Base-by-base conservation (phyloP, 2,329 filamentous ascomycete species). In the Colletotrichum lupini region DNA sequence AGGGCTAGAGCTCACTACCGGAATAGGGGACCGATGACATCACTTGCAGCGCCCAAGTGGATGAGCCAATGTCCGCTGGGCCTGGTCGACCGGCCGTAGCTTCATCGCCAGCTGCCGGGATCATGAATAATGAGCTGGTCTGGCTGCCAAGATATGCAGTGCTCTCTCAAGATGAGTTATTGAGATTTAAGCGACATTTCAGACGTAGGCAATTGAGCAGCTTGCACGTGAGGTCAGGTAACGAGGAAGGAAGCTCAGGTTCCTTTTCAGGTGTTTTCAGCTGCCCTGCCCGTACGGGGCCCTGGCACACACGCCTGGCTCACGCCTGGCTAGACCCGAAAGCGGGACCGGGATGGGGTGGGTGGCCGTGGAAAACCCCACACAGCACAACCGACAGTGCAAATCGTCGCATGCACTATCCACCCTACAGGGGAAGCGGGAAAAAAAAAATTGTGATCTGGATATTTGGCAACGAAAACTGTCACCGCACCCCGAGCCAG, bases 11-110 rank as follows among this genome's bases (percentile, higher is more conserved):
- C 56, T 65, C 32, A 59, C 28, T 73, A 30, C 68, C 70, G 70
- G 60, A 73, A 70, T 70, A 73, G 70, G 70, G 67, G 67, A 73
- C 66, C 60, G 32, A 70, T 73, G 70, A 73, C 70, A 73, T 70
- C 70, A 73, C 67, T 65, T 57, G 35, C 67, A 62, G 60, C 58
- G 67, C 62, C 67, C 30, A 66, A 70, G 70, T 73, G 67, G 67
- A 58, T 53, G 71, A 46, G 42, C 19, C 19, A 73, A 71, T 73
- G 56, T 66, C 71, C 60, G 49, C 16, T 16, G 32, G n/a, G n/a
- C 28, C 28, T 53, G 46, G 24, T 30, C 46, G 37, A 49, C 19
- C 46, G n/a, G n/a, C 30, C 12, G 22, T 22, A 26, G 30, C 42
- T 49, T 8, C 60, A 5, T 35, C 9, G 11, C 12, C 22, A n/a